Percentiles rank a stretch among this genome's conserved stretches.
Evolutionary conservation across 1,284 basidiomycete species (phyloP).

Genomic region (Trametes hirsuta): DNA sequence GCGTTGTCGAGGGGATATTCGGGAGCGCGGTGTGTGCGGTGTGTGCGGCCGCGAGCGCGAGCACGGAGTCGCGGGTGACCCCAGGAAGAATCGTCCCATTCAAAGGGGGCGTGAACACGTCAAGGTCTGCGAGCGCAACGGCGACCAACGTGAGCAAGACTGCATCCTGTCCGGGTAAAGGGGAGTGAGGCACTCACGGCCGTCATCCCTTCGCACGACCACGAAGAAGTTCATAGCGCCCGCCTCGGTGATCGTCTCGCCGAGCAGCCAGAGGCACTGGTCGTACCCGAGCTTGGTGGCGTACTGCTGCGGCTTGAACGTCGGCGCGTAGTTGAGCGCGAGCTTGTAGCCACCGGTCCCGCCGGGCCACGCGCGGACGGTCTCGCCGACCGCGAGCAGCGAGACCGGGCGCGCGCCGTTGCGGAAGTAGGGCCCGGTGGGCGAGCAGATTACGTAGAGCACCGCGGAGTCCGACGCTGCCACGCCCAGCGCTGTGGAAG

Average conservation of each 20-base stretch:
- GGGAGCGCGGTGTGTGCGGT: constrained; percentile 56
- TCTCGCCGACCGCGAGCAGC: constrained; percentile 68
- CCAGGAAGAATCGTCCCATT: constrained; percentile 78
- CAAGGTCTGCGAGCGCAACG: constrained; percentile 45
- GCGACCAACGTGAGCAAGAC: neutral
- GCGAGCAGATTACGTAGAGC: constrained; percentile 72
- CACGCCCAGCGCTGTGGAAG: constrained; percentile 60
- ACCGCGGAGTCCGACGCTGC: constrained; percentile 69
- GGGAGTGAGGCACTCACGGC: constrained; percentile 39
- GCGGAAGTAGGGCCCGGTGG: constrained; percentile 75
- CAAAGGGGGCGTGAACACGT: constrained; percentile 75
- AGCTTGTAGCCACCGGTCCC: constrained; percentile 72
- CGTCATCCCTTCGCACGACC: constrained; percentile 49
- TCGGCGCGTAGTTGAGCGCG: constrained; percentile 72
- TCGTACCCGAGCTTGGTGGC: constrained; percentile 76
- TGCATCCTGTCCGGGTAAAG: neutral
- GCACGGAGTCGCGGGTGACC: constrained; percentile 75
- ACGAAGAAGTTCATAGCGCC: constrained; percentile 71
- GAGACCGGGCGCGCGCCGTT: constrained; percentile 66
- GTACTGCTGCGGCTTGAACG: constrained; percentile 66
- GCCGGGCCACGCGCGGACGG: constrained; percentile 85
- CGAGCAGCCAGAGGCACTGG: constrained; percentile 63
- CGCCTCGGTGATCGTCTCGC: constrained; percentile 45
- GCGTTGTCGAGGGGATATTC: constrained; percentile 34
- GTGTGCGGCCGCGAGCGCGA: constrained; percentile 61